Percentiles rank a stretch among this genome's conserved stretches.
These are phyloP conservation scores for Corynascus novoguineensis DNA, from an alignment of 495 filamentous ascomycete genomes.

Conservation along the genomic window DNA sequence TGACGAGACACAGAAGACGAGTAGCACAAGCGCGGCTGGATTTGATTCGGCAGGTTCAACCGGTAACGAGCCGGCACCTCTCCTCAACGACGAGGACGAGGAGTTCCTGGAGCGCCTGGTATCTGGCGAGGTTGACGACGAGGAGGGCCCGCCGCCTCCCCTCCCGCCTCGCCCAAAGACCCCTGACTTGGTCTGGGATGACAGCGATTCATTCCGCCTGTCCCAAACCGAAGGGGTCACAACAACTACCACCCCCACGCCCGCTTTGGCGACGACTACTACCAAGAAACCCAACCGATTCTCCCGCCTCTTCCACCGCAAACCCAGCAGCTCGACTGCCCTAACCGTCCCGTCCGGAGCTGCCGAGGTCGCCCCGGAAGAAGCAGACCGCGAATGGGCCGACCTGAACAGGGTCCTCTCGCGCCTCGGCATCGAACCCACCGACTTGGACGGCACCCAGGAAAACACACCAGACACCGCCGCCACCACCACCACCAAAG, in stretches of 20 bases:
- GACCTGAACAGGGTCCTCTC: slow-evolving; percentile 75
- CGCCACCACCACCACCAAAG: neutral
- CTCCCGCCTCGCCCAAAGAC: slow-evolving; percentile 42
- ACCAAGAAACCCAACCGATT: slow-evolving; percentile 24
- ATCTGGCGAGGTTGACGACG: slow-evolving; percentile 22
- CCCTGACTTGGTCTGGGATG: slow-evolving; percentile 40
- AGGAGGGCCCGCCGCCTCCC: slow-evolving; percentile 34
- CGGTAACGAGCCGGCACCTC: slow-evolving; percentile 16
- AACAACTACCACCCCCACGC: neutral
- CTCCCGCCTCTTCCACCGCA: slow-evolving; percentile 25
- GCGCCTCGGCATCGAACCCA: slow-evolving; percentile 57
- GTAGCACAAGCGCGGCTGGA: slow-evolving; percentile 9
- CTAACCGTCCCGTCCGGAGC: slow-evolving; percentile 27
- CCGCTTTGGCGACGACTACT: slow-evolving; percentile 7
- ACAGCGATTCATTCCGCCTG: slow-evolving; percentile 30
- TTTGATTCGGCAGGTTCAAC: neutral
- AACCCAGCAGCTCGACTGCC: slow-evolving; percentile 16
- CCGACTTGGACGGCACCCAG: no score
- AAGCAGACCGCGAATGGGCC: slow-evolving; percentile 54
- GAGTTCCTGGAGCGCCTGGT: slow-evolving; percentile 41
- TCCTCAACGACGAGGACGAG: slow-evolving; percentile 42
- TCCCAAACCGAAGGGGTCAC: neutral
- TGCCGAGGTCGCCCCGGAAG: slow-evolving; percentile 10
- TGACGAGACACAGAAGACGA: slow-evolving; percentile 20
- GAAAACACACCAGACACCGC: no score